Evolutionary conservation across 2,329 filamentous ascomycete genomes (phyloP).

Genomic region (Talaromyces atroroseus): DNA sequence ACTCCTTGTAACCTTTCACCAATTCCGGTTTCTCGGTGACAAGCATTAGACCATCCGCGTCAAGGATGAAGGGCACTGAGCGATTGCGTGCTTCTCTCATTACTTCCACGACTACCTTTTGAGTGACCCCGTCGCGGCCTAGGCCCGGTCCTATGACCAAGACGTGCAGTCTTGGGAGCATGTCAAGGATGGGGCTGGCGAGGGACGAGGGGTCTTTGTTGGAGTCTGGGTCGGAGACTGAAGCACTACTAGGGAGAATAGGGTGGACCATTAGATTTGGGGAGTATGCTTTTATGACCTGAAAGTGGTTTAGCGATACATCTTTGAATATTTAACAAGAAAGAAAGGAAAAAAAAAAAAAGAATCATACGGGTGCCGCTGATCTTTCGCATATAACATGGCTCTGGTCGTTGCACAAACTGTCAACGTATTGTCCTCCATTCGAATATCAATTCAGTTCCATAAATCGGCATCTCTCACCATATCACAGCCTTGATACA

Average conservation of each 20-base stretch:
- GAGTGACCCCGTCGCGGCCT: conserved; percentile 84
- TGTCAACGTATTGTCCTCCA: conserved; percentile 12
- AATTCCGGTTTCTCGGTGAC: conserved; percentile 71
- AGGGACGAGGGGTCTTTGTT: conserved; percentile 52
- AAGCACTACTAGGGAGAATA: conserved; percentile 73
- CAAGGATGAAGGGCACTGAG: conserved; percentile 74
- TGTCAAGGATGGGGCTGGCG: conserved; percentile 63
- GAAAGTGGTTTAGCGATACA: conserved; percentile 3
- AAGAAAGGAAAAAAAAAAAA: neutral
- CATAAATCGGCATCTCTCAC: too few species aligned
- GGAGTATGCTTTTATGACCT: conserved; percentile 94
- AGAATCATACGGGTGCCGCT: conserved; percentile 55
- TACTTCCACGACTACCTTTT: conserved; percentile 73
- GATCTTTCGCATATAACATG: conserved; percentile 94
- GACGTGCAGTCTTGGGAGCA: conserved; percentile 83
- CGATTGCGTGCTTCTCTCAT: conserved; percentile 69
- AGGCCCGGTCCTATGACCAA: conserved; percentile 90
- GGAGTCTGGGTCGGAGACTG: conserved; percentile 43
- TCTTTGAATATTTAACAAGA: neutral
- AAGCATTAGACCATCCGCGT: conserved; percentile 81
- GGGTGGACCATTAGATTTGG: conserved; percentile 98
- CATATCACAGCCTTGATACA: conserved; percentile 65
- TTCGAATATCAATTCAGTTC: too few species aligned
- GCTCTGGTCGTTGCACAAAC: conserved; percentile 37
- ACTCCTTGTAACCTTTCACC: conserved; percentile 72